Base-by-base conservation (phyloP, 192 early-diverging fungal genomes). In the Backusella macrospora region DNA sequence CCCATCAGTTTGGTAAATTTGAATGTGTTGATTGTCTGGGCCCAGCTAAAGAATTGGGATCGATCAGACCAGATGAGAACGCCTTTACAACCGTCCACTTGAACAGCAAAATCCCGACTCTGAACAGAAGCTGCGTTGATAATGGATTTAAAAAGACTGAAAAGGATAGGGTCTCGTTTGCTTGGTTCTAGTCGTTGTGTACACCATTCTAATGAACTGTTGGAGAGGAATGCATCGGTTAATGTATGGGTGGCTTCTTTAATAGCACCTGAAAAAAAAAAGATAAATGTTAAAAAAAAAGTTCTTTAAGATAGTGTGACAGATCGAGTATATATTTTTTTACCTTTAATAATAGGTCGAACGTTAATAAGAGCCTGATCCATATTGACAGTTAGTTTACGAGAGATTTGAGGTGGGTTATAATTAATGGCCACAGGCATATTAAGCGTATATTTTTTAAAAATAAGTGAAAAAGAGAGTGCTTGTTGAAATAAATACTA, bases 31-130 rank as follows among this genome's bases (percentile, higher is more conserved):
- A 64, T 48, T 15, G 65, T 52, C 9, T 44, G 45, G 3, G 70
- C 46, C 40, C 70, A 72, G 16, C 68, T 67, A 6, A 70, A 71
- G 13, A 68, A 66, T 45, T 71, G 69, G 0, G 72, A 40, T 18
- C 37, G 23, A 12, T 65, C 77, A 0, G 71, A 74, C 75, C 75
- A 81, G 37, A 78, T 34, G 8, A 77, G 29, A 9, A 77, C 80
- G 52, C 80, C 80, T 63, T 81, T 77, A 63, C 75, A 81, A 3
- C 75, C 80, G n/a, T 81, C 80, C 15, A 77, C 45, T 71, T 81
- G 80, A 37, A 81, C 47, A 3, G 67, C 76, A 52, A 68, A 81
- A n/a, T 81, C 80, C 8, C 73, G 59, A 59, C 75, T 80, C 37
- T 68, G 65, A 29, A 72, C 18, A 23, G 69, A 73, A 5, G 74